Evolutionary conservation across 2,329 filamentous ascomycete species (phyloP).

Genomic region (Fusarium bactridioides): DNA sequence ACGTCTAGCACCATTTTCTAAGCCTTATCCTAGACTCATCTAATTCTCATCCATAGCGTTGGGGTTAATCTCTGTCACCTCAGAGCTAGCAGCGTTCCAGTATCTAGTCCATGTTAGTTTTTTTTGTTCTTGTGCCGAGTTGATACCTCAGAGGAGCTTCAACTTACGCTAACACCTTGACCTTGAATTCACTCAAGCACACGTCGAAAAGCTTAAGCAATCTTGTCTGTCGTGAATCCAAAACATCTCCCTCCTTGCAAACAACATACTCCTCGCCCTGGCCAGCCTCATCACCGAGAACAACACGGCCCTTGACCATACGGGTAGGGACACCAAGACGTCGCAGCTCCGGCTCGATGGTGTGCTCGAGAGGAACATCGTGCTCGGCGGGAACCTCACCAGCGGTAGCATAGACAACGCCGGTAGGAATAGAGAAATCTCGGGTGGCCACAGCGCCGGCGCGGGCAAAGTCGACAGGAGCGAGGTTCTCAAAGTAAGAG

Average conservation of each 20-base stretch:
- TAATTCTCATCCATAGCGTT: slow-evolving; percentile 49
- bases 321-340: slow-evolving; percentile 89
- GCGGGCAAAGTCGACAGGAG: slow-evolving; percentile 87
- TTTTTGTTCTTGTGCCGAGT: not conserved
- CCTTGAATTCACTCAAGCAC: slow-evolving; percentile 87
- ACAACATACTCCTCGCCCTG: slow-evolving; percentile 71
- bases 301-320: slow-evolving; percentile 87
- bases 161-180: slow-evolving; percentile 77
- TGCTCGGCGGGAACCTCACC: slow-evolving; percentile 82
- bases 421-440: slow-evolving; percentile 81
- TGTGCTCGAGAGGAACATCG: slow-evolving; percentile 87
- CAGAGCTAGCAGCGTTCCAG: slow-evolving; percentile 66
- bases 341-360: slow-evolving; percentile 87
- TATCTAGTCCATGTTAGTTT: slow-evolving; percentile 52
- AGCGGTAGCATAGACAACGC: slow-evolving; percentile 80
- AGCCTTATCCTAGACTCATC: slow-evolving; percentile 5
- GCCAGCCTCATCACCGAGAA: slow-evolving; percentile 68
- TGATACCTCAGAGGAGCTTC: not conserved
- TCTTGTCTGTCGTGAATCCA: slow-evolving; percentile 92
- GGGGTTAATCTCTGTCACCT: slow-evolving; percentile 64
- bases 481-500: slow-evolving; percentile 75
- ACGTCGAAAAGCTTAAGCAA: slow-evolving; percentile 94
- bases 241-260: slow-evolving; percentile 82
- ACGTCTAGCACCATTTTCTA: slow-evolving; percentile 37
- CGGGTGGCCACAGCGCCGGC: slow-evolving; percentile 80